A percentile compares a stretch with the other conserved stretches of the same genome.
Evolutionary conservation across 2,329 filamentous ascomycete genomes (phyloP).

Genomic region (Colletotrichum sp.): DNA sequence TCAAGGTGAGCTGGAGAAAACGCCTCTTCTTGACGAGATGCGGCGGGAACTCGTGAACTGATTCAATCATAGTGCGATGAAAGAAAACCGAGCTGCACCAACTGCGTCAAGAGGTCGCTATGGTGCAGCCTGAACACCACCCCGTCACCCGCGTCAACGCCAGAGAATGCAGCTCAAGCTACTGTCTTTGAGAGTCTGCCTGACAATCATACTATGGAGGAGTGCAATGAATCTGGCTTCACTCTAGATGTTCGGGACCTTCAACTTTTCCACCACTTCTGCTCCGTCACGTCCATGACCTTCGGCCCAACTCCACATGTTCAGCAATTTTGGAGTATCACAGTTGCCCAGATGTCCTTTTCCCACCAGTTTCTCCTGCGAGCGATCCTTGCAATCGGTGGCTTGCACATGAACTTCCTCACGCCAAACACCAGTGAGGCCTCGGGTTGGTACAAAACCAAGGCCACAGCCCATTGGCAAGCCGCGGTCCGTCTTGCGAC

Average conservation of each 20-base stretch:
- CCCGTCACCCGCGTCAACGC: not conserved
- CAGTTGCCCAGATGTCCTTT: not conserved
- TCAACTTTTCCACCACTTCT: not conserved
- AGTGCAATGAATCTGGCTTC: not conserved
- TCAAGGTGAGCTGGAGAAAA: not conserved
- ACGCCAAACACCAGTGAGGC: too few species aligned
- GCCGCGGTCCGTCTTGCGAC: not conserved
- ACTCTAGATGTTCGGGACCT: not conserved
- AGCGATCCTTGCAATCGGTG: not conserved
- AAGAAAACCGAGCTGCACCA: not conserved
- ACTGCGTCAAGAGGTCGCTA: not conserved
- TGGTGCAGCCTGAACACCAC: not conserved
- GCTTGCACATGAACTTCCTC: not conserved
- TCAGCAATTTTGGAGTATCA: not conserved
- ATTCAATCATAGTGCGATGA: not conserved
- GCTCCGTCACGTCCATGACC: not conserved
- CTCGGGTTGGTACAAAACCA: not conserved
- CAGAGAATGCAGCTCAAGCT: accelerated
- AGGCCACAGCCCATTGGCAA: not conserved
- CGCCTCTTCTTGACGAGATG: not conserved
- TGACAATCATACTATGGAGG: not conserved
- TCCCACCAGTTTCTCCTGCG: not conserved
- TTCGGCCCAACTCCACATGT: not conserved
- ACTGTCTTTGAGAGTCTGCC: not conserved
- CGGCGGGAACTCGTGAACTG: not conserved